phyloP scores from a whole-genome alignment of 192 early-diverging fungal genomes.

The Radiomyces spectabilis region DNA sequence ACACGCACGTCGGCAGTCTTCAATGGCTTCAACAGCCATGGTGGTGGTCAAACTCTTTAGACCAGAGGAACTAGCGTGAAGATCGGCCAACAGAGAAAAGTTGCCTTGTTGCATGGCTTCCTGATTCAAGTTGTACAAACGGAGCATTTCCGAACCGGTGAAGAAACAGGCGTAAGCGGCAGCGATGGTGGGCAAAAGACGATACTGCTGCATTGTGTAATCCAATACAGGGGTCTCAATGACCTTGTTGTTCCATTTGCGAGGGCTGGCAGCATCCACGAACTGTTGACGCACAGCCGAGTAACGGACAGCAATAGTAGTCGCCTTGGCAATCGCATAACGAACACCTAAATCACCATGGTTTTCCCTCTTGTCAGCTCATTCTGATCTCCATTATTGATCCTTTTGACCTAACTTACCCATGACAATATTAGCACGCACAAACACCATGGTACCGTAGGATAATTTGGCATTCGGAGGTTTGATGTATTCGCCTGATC shows the following conservation, averaged over 20 bases:
- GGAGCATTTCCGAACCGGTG: slow-evolving; percentile 55
- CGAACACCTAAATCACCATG: slow-evolving; percentile 31
- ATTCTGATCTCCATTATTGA: too few species aligned
- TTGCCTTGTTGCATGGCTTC: slow-evolving; percentile 48
- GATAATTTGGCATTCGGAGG: slow-evolving; percentile 76
- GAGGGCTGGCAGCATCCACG: slow-evolving; percentile 46
- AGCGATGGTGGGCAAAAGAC: slow-evolving; percentile 64
- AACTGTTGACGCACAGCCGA: slow-evolving; percentile 68
- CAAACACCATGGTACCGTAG: slow-evolving; percentile 82
- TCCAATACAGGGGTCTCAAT: slow-evolving; percentile 67
- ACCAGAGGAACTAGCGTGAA: slow-evolving; percentile 66
- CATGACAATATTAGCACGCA: slow-evolving; percentile 71
- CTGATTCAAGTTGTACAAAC: slow-evolving; percentile 55
- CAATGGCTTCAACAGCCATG: slow-evolving; percentile 60
- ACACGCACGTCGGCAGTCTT: slow-evolving; percentile 64
- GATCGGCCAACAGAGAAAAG: slow-evolving; percentile 60
- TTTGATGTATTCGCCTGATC: slow-evolving; percentile 59
- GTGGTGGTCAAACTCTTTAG: slow-evolving; percentile 72
- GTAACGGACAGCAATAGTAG: slow-evolving; percentile 66
- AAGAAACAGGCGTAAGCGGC: slow-evolving; percentile 69
- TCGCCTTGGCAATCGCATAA: slow-evolving; percentile 56
- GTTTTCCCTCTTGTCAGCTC: neutral
- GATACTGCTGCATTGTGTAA: slow-evolving; percentile 74
- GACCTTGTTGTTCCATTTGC: slow-evolving; percentile 32
- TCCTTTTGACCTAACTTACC: slow-evolving; percentile 19